A percentile compares a stretch with the other conserved stretches of the same genome.
Evolutionary conservation across 2,329 filamentous ascomycete genomes (phyloP).

Genomic region (Cladophialophora carrionii): DNA sequence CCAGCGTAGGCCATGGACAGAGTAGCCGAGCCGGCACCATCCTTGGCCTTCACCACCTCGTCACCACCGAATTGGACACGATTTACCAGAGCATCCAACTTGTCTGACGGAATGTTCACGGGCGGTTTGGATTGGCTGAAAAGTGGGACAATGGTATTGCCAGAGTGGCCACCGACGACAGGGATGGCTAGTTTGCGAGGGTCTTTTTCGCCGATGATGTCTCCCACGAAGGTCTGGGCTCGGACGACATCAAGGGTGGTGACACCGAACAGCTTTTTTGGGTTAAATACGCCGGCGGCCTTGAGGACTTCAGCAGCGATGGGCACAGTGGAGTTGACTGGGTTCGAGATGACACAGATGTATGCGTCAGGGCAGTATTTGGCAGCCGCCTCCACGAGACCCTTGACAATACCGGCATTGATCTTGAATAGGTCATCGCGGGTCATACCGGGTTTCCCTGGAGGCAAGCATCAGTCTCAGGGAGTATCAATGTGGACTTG

Average conservation of each 20-base stretch:
- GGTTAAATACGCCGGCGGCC: slow-evolving; percentile 87
- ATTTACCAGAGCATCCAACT: slow-evolving; percentile 87
- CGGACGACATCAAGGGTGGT: slow-evolving; percentile 98
- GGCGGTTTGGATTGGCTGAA: slow-evolving; percentile 87
- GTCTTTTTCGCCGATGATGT: slow-evolving; percentile 79
- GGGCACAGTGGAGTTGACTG: slow-evolving; percentile 97
- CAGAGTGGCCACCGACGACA: slow-evolving; percentile 95
- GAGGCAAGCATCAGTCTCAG: slow-evolving; percentile 33
- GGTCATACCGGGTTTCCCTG: slow-evolving; percentile 99
- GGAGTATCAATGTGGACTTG: slow-evolving; percentile 2
- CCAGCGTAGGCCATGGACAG: slow-evolving; percentile 96
- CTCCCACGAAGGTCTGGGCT: slow-evolving; percentile 92
- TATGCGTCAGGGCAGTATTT: slow-evolving; percentile 90
- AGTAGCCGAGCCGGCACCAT: slow-evolving; percentile 85
- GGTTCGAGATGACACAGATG: slow-evolving; percentile 97
- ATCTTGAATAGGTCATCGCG: slow-evolving; percentile 99
- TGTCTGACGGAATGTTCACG: slow-evolving; percentile 81
- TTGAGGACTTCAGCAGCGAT: slow-evolving; percentile 98
- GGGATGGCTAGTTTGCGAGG: slow-evolving; percentile 83
- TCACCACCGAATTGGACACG: slow-evolving; percentile 98
- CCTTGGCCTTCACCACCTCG: slow-evolving; percentile 93
- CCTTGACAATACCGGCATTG: slow-evolving; percentile 97
- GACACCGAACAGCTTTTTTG: slow-evolving; percentile 95
- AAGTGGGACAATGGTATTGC: slow-evolving; percentile 95
- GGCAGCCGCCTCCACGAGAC: slow-evolving; percentile 83